A percentile compares a stretch with the other conserved stretches of the same genome.
These are phyloP conservation scores for Solanum virginianum DNA, from an alignment of 257 asterid genomes.

Conservation along the genomic window DNA sequence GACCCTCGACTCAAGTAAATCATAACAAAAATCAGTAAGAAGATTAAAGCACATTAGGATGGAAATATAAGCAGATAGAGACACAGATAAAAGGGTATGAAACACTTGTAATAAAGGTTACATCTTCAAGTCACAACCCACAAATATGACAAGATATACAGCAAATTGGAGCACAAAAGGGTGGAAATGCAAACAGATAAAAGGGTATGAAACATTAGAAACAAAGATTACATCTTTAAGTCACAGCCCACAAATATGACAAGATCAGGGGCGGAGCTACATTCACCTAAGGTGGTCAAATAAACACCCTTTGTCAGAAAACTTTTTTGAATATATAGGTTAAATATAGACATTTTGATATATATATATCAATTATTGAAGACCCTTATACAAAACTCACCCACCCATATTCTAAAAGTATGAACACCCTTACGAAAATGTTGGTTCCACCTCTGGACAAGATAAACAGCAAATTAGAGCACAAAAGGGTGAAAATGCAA, in stretches of 20 bases:
- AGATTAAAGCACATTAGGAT: background rate
- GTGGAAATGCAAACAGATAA: background rate
- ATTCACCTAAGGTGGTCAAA: too few species aligned
- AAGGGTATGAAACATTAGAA: background rate
- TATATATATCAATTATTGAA: too few species aligned
- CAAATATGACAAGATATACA: background rate
- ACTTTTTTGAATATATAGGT: too few species aligned
- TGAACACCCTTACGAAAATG: too few species aligned
- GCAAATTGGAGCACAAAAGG: background rate
- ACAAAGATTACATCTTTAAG: background rate
- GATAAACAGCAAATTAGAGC: background rate
- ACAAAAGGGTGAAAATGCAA: background rate
- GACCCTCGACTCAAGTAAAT: background rate
- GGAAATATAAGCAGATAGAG: background rate
- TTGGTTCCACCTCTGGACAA: background rate
- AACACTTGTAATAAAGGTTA: background rate
- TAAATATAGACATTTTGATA: too few species aligned
- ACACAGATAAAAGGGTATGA: background rate
- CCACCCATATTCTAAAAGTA: too few species aligned
- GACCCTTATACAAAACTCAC: too few species aligned
- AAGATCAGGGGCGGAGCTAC: background rate
- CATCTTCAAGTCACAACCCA: background rate
- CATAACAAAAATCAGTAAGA: background rate
- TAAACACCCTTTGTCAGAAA: too few species aligned
- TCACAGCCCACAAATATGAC: background rate